These are phyloP conservation scores for Physcomitrium patens DNA, from an alignment of 225 moss, liverwort and hornwort species.

Conservation along the genomic window DNA sequence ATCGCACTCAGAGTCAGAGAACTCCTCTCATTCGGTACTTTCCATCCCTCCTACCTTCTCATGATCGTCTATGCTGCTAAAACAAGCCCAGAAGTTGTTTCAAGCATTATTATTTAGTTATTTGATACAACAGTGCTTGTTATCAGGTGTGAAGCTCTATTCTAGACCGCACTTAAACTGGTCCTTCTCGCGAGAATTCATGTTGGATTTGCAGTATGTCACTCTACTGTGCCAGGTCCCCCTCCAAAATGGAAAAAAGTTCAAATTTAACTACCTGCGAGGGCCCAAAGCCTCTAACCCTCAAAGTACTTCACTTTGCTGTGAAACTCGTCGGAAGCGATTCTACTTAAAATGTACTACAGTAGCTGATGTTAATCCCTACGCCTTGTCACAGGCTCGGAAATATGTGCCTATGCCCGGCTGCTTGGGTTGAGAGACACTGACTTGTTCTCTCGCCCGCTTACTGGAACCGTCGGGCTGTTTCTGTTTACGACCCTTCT, in stretches of 20 bases:
- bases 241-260: constrained; percentile 53
- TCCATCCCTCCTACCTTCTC: neutral
- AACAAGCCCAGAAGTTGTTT: neutral
- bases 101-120: constrained; percentile 12
- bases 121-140: constrained; percentile 26
- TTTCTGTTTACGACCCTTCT: constrained; percentile 32
- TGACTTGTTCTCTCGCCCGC: constrained; percentile 40
- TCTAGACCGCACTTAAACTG: constrained; percentile 77
- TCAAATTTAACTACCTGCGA: constrained; percentile 46
- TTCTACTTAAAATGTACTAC: constrained; percentile 21
- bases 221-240: constrained; percentile 59
- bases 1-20: neutral
- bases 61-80: neutral
- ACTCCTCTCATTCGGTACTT: neutral
- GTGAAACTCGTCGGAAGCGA: neutral
- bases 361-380: neutral
- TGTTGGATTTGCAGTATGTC: constrained; percentile 78
- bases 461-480: constrained; percentile 36
- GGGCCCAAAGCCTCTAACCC: constrained; percentile 44
- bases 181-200: constrained; percentile 90
- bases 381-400: constrained; percentile 37
- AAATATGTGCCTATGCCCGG: constrained; percentile 54
- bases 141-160: constrained; percentile 92
- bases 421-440: constrained; percentile 42
- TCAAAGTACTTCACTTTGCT: constrained; percentile 15